A percentile compares a stretch with the other conserved stretches of the same genome.
Evolutionary conservation across 2,329 filamentous ascomycete species (phyloP).

Genomic region (Pezicula carpinea): DNA sequence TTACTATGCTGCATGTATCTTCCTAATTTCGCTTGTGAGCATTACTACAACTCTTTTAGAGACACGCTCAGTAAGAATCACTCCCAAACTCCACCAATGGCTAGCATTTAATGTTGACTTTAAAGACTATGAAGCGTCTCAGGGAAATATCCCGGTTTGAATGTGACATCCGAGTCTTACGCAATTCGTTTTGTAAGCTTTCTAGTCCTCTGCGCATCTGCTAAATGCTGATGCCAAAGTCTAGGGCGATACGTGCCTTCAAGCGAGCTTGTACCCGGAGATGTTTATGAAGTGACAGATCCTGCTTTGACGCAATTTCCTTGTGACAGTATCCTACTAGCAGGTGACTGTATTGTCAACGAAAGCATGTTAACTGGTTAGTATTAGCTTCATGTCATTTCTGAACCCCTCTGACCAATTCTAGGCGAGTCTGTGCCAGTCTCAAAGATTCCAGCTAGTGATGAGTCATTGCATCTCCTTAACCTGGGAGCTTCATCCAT

Average conservation of each 20-base stretch:
- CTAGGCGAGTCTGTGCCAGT: conserved; percentile 91
- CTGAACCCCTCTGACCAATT: conserved; percentile 6
- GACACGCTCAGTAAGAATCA: conserved; percentile 65
- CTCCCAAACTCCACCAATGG: not conserved
- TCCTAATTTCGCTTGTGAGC: conserved; percentile 88
- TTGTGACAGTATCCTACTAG: conserved; percentile 84
- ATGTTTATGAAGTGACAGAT: conserved; percentile 95
- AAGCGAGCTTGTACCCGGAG: conserved; percentile 85
- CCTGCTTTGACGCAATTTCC: conserved; percentile 84
- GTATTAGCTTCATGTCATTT: not conserved
- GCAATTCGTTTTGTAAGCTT: conserved; percentile 82
- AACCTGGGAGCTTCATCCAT: conserved; percentile 78
- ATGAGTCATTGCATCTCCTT: conserved; percentile 71
- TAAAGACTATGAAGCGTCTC: conserved; percentile 78
- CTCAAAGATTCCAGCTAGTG: conserved; percentile 80
- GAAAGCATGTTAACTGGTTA: conserved; percentile 92
- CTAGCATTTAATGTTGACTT: not conserved
- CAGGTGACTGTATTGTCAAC: conserved; percentile 96
- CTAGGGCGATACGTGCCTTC: conserved; percentile 82
- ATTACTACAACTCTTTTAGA: conserved; percentile 87
- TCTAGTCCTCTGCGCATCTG: conserved; percentile 2
- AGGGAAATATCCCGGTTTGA: conserved; percentile 92
- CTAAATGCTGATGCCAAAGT: conserved; percentile 20
- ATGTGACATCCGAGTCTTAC: conserved; percentile 87
- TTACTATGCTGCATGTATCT: conserved; percentile 94